Evolutionary conservation across 169 alveolate genomes (phyloP).

Genomic region (Perkinsus olseni): DNA sequence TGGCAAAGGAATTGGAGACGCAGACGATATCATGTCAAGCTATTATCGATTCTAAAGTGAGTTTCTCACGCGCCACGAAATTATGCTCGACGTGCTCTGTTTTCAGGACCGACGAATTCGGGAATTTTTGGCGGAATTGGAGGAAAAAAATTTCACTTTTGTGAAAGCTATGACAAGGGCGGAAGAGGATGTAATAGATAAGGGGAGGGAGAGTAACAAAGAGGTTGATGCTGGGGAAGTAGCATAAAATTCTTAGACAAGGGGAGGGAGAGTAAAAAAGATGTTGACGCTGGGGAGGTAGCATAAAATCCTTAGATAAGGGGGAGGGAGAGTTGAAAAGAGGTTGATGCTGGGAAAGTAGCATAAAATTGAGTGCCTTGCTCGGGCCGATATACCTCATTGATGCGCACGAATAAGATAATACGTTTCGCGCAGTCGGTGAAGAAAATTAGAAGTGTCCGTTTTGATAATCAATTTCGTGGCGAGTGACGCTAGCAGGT

Average conservation of each 20-base stretch:
- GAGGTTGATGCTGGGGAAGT: not conserved
- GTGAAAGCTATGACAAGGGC: not conserved
- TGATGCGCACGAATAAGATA: no score
- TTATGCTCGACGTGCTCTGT: not conserved
- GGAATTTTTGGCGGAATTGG: constrained; percentile 10
- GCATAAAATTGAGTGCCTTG: no score
- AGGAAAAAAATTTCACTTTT: not conserved
- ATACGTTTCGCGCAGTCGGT: no score
- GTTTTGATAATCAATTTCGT: not conserved
- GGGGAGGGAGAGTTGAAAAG: no score
- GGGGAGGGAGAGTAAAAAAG: no score
- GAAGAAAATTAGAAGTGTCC: no score
- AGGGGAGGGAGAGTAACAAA: no score
- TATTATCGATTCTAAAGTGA: not conserved
- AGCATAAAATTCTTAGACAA: no score
- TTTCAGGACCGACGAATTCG: constrained; percentile 9
- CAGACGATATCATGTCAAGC: constrained; percentile 4
- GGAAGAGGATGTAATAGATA: not conserved
- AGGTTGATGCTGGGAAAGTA: not conserved
- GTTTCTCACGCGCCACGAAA: not conserved
- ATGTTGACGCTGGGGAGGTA: no score
- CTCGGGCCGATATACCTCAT: no score
- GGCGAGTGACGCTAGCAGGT: not conserved
- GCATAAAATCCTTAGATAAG: no score
- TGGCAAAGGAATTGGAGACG: not conserved